Evolutionary conservation across 2,329 filamentous ascomycete genomes (phyloP).

Genomic region (Penicillium aurantiogriseum): DNA sequence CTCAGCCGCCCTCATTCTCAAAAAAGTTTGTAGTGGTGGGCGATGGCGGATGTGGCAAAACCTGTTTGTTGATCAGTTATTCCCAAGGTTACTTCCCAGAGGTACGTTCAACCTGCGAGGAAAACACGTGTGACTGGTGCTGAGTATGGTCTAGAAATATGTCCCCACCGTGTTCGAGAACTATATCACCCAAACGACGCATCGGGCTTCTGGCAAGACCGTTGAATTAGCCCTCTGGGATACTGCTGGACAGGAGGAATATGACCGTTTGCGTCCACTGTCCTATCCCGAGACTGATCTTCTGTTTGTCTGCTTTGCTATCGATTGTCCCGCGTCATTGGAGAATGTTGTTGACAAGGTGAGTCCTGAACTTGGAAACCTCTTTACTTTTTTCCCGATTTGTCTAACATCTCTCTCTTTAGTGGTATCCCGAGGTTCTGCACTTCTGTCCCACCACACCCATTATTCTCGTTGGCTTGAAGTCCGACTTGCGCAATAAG

Average conservation of each 20-base stretch:
- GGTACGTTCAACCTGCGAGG: constrained; percentile 54
- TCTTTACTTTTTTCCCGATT: neutral
- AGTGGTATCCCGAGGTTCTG: constrained; percentile 99
- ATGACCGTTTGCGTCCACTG: constrained; percentile 89
- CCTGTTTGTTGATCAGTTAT: constrained; percentile 96
- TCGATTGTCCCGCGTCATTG: constrained; percentile 95
- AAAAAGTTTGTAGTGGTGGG: constrained; percentile 99
- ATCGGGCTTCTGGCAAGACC: constrained; percentile 83
- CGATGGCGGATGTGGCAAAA: constrained; percentile 97
- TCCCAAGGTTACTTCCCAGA: constrained; percentile 98
- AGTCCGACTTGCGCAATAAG: constrained; percentile 94
- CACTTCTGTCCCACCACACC: constrained; percentile 98
- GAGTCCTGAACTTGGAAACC: constrained; percentile 25
- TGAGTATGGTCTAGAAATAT: constrained; percentile 72
- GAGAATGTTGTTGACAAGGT: constrained; percentile 99
- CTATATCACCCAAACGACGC: constrained; percentile 96
- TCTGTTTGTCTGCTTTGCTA: constrained; percentile 97
- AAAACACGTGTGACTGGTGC: neutral
- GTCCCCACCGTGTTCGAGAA: constrained; percentile 99
- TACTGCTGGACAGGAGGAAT: constrained; percentile 97
- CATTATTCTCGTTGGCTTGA: constrained; percentile 90
- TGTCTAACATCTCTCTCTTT: constrained; percentile 8
- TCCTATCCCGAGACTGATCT: constrained; percentile 98
- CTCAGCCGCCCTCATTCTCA: constrained; percentile 87
- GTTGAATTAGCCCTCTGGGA: constrained; percentile 98